Base-by-base conservation (phyloP, 305 asterid genomes). In the Fraxinus nigra region DNA sequence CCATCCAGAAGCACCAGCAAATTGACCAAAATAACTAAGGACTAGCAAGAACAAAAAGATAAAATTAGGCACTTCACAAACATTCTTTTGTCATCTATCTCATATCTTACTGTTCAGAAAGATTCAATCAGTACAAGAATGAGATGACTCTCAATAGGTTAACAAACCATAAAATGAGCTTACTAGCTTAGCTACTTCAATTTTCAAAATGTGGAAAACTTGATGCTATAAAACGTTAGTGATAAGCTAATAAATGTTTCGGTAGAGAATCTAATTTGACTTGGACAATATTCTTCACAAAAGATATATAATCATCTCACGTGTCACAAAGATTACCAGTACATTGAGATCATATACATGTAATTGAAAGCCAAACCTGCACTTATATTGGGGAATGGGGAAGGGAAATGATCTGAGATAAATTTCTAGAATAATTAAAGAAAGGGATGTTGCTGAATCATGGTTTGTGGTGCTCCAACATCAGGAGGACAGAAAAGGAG, bases 381-480 rank as follows among this genome's bases (percentile, higher is more conserved):
- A 33, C 76, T 14, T n/a, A 34, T 72, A 72, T 33, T 24, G 8
- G 46, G 22, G 46, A 33, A 72, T 32, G 22, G 28, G 76, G 22
- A 72, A 67, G 37, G 76, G 76, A 72, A 70, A 67, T 67, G 43
- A 72, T 72, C 76, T 35, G 67, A 30, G 72, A 69, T 51, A 10
- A 46, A 82, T 11, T 40, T 80, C 9, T 38, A 7, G 46, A 73
- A 7, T 72, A 81, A 84, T 67, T 63, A 46, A 18, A 78, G 51
- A 77, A 81, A 75, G 33, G 11, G 33, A 14, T 51, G 38, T 5
- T 28, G 40, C 40, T 38, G 34, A 80, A 78, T 73, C 84, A 56
- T 74, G 77, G 84, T 78, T 63, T 34, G 46, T 75, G 65, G 79
- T 40, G 82, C 80, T 83, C 85, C 22, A 24, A 18, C 76, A 76